phyloP scores from a whole-genome alignment of 371 early-diverging fungal species.

The Mucor lusitanicus region DNA sequence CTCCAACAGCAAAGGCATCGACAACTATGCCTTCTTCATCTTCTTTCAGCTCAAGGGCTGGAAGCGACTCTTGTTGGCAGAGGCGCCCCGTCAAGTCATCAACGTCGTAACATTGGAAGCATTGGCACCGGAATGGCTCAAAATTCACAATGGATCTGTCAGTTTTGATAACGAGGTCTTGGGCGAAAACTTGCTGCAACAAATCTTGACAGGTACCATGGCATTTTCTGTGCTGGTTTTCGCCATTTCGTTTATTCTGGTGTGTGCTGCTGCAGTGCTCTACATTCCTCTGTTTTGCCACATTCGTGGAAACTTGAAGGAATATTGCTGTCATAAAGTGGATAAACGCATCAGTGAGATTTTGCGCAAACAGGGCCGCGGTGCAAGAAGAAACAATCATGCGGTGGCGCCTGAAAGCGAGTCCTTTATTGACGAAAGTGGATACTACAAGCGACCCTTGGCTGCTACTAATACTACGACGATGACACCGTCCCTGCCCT shows the following conservation, averaged over 20 bases:
- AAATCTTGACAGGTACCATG: slow-evolving; percentile 47
- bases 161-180: slow-evolving; percentile 26
- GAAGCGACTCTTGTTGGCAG: slow-evolving; percentile 86
- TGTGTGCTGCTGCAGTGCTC: slow-evolving; percentile 66
- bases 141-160: slow-evolving; percentile 18
- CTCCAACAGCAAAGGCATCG: slow-evolving; percentile 60
- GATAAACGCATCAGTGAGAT: slow-evolving; percentile 67
- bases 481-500: not conserved
- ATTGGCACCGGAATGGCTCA: slow-evolving; percentile 33
- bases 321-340: slow-evolving; percentile 89
- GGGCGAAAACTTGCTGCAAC: slow-evolving; percentile 25
- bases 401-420: not conserved
- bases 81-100: slow-evolving; percentile 83
- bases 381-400: not conserved
- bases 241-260: slow-evolving; percentile 55
- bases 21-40: slow-evolving; percentile 80
- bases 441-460: not conserved
- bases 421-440: not conserved
- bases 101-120: slow-evolving; percentile 40
- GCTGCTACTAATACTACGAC: not conserved
- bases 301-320: slow-evolving; percentile 89
- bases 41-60: slow-evolving; percentile 86
- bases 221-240: slow-evolving; percentile 42
- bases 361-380: slow-evolving; percentile 12
- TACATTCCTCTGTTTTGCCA: slow-evolving; percentile 83